Evolutionary conservation across 441 rosid genomes (phyloP).

Genomic region (Omphalea diandra): DNA sequence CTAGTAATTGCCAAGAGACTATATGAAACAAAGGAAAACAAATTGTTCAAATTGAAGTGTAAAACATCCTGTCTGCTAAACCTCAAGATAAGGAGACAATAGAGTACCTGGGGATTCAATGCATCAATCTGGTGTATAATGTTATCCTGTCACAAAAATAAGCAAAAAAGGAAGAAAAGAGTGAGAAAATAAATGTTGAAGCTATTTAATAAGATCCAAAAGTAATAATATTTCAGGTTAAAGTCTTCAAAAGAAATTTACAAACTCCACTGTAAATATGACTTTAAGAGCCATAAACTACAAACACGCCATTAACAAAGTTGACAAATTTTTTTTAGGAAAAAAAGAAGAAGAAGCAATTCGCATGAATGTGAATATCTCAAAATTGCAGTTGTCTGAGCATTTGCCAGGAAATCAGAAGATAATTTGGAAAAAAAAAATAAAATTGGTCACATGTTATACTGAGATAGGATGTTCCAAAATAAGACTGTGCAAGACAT

Average conservation of each 20-base stretch:
- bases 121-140: conserved; percentile 61
- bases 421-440: neutral
- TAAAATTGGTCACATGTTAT: no score
- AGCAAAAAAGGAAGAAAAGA: neutral
- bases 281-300: no score
- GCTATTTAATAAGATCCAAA: no score
- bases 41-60: neutral
- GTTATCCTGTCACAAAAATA: conserved; percentile 51
- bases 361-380: neutral
- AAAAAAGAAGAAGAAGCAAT: neutral
- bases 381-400: no score
- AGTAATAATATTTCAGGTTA: no score
- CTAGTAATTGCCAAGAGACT: neutral
- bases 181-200: neutral
- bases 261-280: no score
- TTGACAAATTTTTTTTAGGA: neutral
- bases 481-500: neutral
- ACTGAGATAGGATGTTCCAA: neutral
- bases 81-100: conserved; percentile 8
- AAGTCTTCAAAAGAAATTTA: no score
- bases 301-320: no score
- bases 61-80: no score
- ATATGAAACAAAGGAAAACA: neutral
- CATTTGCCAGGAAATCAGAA: neutral
- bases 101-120: conserved; percentile 86